phyloP scores from a whole-genome alignment of 306 rosid species.

The Begonia peltatifolia region DNA sequence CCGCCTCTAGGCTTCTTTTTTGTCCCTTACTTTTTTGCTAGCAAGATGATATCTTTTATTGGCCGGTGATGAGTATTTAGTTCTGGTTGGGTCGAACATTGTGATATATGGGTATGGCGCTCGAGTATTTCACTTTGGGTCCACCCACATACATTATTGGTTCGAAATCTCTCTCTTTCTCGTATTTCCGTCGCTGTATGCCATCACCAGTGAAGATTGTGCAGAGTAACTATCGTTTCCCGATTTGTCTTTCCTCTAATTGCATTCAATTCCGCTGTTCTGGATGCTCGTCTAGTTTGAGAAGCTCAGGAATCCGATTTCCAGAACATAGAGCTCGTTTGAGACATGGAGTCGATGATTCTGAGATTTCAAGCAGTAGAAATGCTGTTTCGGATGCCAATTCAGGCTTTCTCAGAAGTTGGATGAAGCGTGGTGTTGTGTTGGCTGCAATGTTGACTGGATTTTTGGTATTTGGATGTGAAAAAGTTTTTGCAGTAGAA shows the following conservation, averaged over 20 bases:
- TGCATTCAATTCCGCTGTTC: constrained; percentile 10
- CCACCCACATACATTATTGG: constrained; percentile 11
- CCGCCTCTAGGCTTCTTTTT: too few relatives aligned
- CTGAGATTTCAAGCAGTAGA: constrained; percentile 14
- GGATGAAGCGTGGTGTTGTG: constrained; percentile 44
- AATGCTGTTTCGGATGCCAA: constrained; percentile 23
- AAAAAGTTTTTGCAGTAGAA: constrained; percentile 50
- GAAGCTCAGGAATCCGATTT: constrained; percentile 6
- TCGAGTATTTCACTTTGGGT: constrained; percentile 20
- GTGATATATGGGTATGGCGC: constrained; percentile 20
- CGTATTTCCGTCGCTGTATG: constrained; percentile 17
- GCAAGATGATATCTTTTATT: constrained; percentile 1
- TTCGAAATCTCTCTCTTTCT: constrained; percentile 13
- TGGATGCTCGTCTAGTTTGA: constrained; percentile 13
- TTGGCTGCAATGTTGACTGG: constrained; percentile 59
- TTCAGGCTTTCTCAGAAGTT: constrained; percentile 20
- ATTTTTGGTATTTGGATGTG: constrained; percentile 45
- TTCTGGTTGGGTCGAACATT: constrained; percentile 6
- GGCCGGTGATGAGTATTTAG: constrained; percentile 3
- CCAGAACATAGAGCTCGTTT: constrained; percentile 22
- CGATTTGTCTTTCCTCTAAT: constrained; percentile 13
- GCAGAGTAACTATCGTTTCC: constrained; percentile 13
- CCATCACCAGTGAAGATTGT: constrained; percentile 24
- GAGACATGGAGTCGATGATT: constrained; percentile 21
- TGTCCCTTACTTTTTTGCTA: too few relatives aligned